Percentiles rank a stretch among this genome's conserved stretches.
These are phyloP conservation scores for Sporothrix pallida DNA, from an alignment of 2,329 filamentous ascomycete genomes.

Conservation along the genomic window DNA sequence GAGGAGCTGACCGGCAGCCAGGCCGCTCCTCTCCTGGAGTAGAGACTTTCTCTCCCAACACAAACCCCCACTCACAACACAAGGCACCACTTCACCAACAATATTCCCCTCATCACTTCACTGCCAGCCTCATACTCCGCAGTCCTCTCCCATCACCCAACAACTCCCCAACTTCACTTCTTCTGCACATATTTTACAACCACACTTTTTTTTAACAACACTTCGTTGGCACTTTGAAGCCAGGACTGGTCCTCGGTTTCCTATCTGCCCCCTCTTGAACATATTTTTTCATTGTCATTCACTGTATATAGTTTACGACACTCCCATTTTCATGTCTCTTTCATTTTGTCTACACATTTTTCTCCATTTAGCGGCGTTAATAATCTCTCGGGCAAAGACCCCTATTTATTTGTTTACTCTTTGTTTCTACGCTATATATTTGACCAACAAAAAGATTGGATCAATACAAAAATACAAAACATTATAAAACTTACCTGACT, in stretches of 20 bases:
- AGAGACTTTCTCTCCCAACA: neutral
- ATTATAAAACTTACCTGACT: neutral
- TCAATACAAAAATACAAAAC: neutral
- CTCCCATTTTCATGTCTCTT: neutral
- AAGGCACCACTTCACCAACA: conserved; percentile 23
- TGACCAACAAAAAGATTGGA: neutral
- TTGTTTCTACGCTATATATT: neutral
- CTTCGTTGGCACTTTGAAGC: neutral
- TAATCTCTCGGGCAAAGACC: neutral
- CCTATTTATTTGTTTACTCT: conserved; percentile 8
- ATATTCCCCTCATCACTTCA: conserved; percentile 8
- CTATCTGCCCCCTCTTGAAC: neutral
- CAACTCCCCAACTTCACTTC: conserved; percentile 20
- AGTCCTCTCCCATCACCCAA: conserved; percentile 14
- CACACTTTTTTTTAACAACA: neutral
- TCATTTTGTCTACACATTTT: neutral
- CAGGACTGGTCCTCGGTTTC: neutral
- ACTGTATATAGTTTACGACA: conserved; percentile 20
- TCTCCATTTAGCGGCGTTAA: neutral
- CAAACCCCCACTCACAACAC: neutral
- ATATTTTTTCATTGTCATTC: neutral
- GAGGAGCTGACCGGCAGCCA: conserved; percentile 26
- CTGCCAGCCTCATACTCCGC: neutral
- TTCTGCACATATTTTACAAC: conserved; percentile 21
- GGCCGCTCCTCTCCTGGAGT: conserved; percentile 10